phyloP scores from a whole-genome alignment of 2,329 filamentous ascomycete species.

The Hypoxylon sp. region DNA sequence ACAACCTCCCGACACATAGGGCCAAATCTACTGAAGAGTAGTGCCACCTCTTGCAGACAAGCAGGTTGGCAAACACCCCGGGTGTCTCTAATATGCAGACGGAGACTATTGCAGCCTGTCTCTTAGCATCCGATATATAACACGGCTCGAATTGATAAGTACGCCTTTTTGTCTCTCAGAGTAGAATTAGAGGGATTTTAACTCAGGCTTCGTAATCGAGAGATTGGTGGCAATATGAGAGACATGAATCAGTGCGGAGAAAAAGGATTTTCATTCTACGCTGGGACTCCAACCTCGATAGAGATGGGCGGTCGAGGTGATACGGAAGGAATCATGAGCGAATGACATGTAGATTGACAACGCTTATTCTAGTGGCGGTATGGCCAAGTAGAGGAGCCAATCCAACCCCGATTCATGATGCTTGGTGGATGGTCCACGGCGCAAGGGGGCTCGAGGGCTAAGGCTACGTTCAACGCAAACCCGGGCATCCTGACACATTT shows the following conservation, averaged over 20 bases:
- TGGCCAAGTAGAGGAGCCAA: constrained; percentile 37
- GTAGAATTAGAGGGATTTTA: constrained; percentile 32
- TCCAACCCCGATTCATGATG: constrained; percentile 43
- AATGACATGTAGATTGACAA: constrained; percentile 40
- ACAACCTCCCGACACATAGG: constrained; percentile 47
- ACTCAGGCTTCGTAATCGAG: constrained; percentile 31
- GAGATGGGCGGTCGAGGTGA: constrained; percentile 32
- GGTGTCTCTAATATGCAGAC: constrained; percentile 44
- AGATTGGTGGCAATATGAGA: constrained; percentile 42
- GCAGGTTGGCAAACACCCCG: constrained; percentile 45
- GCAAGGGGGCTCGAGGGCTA: constrained; percentile 49
- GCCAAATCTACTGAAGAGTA: constrained; percentile 48
- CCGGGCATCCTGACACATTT: constrained; percentile 42
- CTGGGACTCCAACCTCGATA: constrained; percentile 31
- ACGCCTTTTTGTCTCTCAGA: constrained; percentile 32
- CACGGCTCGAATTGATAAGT: constrained; percentile 37
- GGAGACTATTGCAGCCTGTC: constrained; percentile 36
- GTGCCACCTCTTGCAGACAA: constrained; percentile 44
- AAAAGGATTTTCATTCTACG: constrained; percentile 28
- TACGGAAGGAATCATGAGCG: constrained; percentile 38
- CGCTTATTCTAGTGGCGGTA: constrained; percentile 44
- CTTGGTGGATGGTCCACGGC: constrained; percentile 44
- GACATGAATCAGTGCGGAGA: constrained; percentile 32
- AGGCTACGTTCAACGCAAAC: constrained; percentile 40
- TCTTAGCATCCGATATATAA: constrained; percentile 44